Conservation (phyloP, 1,284 basidiomycete species). For the Apiotrichum laibachii region DNA sequence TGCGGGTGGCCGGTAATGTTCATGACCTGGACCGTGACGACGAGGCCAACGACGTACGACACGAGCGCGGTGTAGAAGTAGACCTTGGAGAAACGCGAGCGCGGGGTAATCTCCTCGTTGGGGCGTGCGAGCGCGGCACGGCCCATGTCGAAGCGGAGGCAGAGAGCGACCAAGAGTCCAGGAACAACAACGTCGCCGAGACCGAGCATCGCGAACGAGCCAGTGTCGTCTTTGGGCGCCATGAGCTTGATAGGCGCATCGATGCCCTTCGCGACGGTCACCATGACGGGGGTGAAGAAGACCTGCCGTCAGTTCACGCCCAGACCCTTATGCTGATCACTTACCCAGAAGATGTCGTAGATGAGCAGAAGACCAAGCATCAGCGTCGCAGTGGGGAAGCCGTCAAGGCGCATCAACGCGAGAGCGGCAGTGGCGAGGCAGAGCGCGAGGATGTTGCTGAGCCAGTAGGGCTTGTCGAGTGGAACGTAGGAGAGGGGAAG, state of each 20-base stretch:
- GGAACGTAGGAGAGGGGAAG: constrained; percentile 69
- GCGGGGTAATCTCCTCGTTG: constrained; percentile 32
- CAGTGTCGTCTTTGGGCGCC: constrained; percentile 64
- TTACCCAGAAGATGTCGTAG: constrained; percentile 76
- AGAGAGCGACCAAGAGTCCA: constrained; percentile 84
- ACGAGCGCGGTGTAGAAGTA: constrained; percentile 73
- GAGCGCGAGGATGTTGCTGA: constrained; percentile 77
- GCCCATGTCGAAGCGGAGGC: constrained; percentile 78
- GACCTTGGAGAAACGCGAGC: constrained; percentile 60
- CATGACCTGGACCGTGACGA: constrained; percentile 83
- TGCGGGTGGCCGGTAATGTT: constrained; percentile 76
- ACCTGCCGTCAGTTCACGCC: constrained; percentile 27
- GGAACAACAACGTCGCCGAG: constrained; percentile 67
- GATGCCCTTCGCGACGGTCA: constrained; percentile 84
- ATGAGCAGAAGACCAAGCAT: constrained; percentile 77
- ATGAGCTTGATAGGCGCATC: constrained; percentile 93
- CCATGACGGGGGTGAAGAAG: constrained; percentile 61
- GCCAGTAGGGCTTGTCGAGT: constrained; percentile 63
- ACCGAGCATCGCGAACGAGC: constrained; percentile 85
- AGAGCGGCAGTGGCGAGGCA: constrained; percentile 82
- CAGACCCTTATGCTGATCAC: constrained; percentile 1
- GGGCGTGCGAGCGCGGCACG: constrained; percentile 30
- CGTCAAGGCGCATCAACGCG: constrained; percentile 79
- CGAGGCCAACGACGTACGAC: constrained; percentile 76
- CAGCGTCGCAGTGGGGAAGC: constrained; percentile 81